Base-by-base conservation (phyloP, 129 eudicot species). In the Arctium lappa region DNA sequence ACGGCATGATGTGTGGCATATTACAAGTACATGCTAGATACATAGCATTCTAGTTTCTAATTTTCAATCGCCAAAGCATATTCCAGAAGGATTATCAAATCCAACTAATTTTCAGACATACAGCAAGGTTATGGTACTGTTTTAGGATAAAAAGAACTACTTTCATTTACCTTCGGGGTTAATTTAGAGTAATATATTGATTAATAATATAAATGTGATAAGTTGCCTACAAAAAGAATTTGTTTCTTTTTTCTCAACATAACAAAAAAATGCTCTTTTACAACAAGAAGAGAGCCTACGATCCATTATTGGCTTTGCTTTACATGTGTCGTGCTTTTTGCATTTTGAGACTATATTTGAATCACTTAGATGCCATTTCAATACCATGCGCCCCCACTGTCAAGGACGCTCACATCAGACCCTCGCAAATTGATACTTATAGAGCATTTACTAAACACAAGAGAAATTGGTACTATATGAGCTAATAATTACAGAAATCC, bases 401-500 rank as follows among this genome's bases (percentile, higher is more conserved):
- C 36, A 22, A 32, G 65, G 66, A 4, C 44, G 79, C 79, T 74
- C 56, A 39, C 78, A 74, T n/a, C 6, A 74, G 29, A 12, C 60
- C 70, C 22, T 53, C 13, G 40, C 29, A 74, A 50, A 82, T 34
- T 50, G 34, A 42, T 30, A 75, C 38, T 29, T 15, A 33, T 12
- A 70, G 36, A 71, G 38, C 33, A 13, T 29, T 83, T 76, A 48
- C 50, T 32, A 29, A 48, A 36, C 33, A 36, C 3, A 75, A 75
- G 56, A 34, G 65, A 44, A 12, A 46, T 16, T 18, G 32, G 78
- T 77, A 36, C 30, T 38, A 70, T 30, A 78, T 84, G 74, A 39
- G 69, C 74, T 83, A 38, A 53, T 5, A 60, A 33, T 72, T 6
- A 2, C 32, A 73, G 75, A 75, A 39, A 77, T 74, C 73, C 53